These are phyloP conservation scores for Acer yangbiense DNA, from an alignment of 345 rosid genomes.

Conservation along the genomic window DNA sequence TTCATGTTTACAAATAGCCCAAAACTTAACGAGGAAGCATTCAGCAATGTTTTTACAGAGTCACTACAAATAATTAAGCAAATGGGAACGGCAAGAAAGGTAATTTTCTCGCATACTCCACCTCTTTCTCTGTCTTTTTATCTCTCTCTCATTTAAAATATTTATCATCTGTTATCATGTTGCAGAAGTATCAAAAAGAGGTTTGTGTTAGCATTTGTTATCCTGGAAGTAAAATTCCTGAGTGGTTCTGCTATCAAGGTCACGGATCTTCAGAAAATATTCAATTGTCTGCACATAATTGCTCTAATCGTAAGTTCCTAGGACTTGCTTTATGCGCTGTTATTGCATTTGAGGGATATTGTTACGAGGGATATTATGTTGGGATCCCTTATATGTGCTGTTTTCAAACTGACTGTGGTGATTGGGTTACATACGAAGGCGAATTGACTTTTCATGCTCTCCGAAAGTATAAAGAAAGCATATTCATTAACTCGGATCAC, in stretches of 20 bases:
- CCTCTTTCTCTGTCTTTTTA: neutral
- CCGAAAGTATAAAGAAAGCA: neutral
- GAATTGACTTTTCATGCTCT: neutral
- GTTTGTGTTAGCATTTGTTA: neutral
- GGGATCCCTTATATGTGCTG: neutral
- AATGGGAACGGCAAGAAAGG: neutral
- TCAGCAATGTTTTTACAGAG: neutral
- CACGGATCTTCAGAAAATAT: neutral
- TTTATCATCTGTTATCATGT: neutral
- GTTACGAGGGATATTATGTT: neutral
- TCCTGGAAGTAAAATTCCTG: constrained; percentile 14
- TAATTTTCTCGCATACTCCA: neutral
- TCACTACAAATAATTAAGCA: neutral
- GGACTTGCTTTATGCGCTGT: constrained; percentile 3
- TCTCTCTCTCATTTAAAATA: neutral
- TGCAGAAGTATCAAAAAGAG: neutral
- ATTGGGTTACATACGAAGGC: neutral
- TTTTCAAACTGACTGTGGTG: neutral
- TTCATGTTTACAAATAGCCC: neutral
- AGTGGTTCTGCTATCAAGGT: neutral
- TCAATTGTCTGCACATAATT: neutral
- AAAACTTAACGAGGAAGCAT: neutral
- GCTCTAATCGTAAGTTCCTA: neutral
- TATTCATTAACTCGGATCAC: neutral
- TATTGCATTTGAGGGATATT: neutral